Evolutionary conservation across 805 yeast genomes (phyloP).

Genomic region (Kuraishia piskuri): DNA sequence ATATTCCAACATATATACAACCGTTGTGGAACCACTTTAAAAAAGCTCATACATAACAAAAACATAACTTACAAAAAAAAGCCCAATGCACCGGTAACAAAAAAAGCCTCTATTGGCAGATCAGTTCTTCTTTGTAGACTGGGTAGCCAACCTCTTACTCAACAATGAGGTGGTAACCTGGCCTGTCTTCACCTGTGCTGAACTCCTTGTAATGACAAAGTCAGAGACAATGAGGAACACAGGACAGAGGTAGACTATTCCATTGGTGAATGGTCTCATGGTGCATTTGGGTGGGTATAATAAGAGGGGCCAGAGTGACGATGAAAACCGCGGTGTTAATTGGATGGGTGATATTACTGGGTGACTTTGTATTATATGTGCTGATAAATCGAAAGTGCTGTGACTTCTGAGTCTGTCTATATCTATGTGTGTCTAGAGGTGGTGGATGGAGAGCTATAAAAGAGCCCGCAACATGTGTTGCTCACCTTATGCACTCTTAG

Average conservation of each 20-base stretch:
- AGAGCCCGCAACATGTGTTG: too few relatives aligned
- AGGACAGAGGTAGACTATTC: background rate
- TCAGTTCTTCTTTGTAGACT: background rate
- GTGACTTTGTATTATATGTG: too few relatives aligned
- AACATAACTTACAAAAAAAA: background rate
- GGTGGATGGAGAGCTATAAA: too few relatives aligned
- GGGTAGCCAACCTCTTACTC: background rate
- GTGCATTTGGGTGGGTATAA: too few relatives aligned
- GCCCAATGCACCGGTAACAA: background rate
- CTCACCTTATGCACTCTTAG: too few relatives aligned
- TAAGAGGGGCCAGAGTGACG: too few relatives aligned
- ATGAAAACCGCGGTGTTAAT: too few relatives aligned
- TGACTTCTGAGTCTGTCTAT: too few relatives aligned
- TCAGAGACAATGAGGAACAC: constrained; percentile 1
- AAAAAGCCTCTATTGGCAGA: background rate
- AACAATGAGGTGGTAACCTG: background rate
- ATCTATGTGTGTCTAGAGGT: too few relatives aligned
- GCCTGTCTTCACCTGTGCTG: background rate
- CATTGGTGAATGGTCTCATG: constrained; percentile 2
- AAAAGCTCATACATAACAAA: background rate
- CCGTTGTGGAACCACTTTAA: background rate
- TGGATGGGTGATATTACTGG: too few relatives aligned
- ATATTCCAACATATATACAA: background rate
- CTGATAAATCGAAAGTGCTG: too few relatives aligned
- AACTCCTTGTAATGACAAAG: background rate